Evolutionary conservation across 1,139 yeast genomes (phyloP), one percentile per base, ranked within the genome.

Genomic region (Lodderomyces beijingensis): DNA sequence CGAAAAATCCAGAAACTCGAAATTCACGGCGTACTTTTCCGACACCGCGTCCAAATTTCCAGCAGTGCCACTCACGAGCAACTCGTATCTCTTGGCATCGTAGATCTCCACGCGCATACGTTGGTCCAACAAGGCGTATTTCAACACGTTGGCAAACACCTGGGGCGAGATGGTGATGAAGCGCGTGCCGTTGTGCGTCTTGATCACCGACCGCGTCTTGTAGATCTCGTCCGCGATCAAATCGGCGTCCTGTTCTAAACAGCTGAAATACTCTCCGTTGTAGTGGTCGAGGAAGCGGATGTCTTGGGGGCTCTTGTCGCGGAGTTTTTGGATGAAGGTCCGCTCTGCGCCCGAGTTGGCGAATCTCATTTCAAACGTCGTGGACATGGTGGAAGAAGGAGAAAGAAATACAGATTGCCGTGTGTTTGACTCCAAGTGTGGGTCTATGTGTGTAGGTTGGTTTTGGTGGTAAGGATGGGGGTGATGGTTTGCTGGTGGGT

Each of bases 171-270:
- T 64, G 0, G 96, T 85, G 28, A 87, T 84, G 44, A 83, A 83
- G 30, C 79, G 71, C 27, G 72, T 59, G 18, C 76, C 70, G 26
- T 65, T 69, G 13, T 62, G 71, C 36, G 57, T 52, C 46, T 89
- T 89, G 36, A 91, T 55, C 4, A 87, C 94, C 13, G 93, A 77
- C 27, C 74, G 77, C 0, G 97, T 86, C 45, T 82, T 83, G 59
- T 86, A 91, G 20, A 91, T 78, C 36, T 71, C 65, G 41, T 88
- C 93, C 3, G 96, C 96, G 27, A 87, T 84, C 39, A 77, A 68
- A 31, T 72, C 70, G 3, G 97, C 96, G 53, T 89, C 96, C n/a
- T 65, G 66, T 25, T 81, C 86, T 22, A 87, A 67, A 1, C 77
- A 81, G 1, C 85, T 77, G 55, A 79, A 88, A 53, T 83, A 85